Conservation (phyloP, 2,329 filamentous ascomycete species). For the Bretziella fagacearum region DNA sequence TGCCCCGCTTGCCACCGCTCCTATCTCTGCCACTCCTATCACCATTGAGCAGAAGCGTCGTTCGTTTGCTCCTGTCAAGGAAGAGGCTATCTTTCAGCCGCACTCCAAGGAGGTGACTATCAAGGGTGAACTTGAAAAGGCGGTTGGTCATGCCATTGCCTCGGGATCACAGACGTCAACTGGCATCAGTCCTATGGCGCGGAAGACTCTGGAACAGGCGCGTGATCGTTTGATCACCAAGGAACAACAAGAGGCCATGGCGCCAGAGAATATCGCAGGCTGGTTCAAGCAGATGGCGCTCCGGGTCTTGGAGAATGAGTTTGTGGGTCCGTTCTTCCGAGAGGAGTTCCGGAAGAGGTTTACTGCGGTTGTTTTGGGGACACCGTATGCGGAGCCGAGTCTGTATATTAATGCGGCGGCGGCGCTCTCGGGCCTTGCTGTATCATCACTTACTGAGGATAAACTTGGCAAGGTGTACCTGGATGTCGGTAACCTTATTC, state of each 20-base stretch:
- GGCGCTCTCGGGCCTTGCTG: slow-evolving; percentile 49
- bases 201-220: slow-evolving; percentile 31
- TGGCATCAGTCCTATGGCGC: slow-evolving; percentile 33
- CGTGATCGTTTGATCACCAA: slow-evolving; percentile 32
- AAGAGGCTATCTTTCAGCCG: slow-evolving; percentile 30
- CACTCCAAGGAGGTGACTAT: slow-evolving; percentile 24
- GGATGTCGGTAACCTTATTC: slow-evolving; percentile 59
- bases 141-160: slow-evolving; percentile 27
- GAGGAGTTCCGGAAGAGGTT: slow-evolving; percentile 50
- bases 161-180: slow-evolving; percentile 32
- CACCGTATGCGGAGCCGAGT: slow-evolving; percentile 52
- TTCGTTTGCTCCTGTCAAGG: slow-evolving; percentile 26
- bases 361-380: slow-evolving; percentile 51
- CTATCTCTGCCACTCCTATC: slow-evolving; percentile 14
- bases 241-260: slow-evolving; percentile 37
- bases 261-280: slow-evolving; percentile 31
- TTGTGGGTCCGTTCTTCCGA: slow-evolving; percentile 51
- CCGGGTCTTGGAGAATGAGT: slow-evolving; percentile 29
- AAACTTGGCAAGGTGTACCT: slow-evolving; percentile 71
- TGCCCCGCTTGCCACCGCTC: slow-evolving; percentile 24
- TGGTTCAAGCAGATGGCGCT: slow-evolving; percentile 33
- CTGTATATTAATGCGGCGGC: slow-evolving; percentile 57
- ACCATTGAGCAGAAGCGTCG: slow-evolving; percentile 24
- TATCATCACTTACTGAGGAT: slow-evolving; percentile 64
- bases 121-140: slow-evolving; percentile 29